Conservation (phyloP, 495 filamentous ascomycete species). For the Penicillium cosmopolitanum region DNA sequence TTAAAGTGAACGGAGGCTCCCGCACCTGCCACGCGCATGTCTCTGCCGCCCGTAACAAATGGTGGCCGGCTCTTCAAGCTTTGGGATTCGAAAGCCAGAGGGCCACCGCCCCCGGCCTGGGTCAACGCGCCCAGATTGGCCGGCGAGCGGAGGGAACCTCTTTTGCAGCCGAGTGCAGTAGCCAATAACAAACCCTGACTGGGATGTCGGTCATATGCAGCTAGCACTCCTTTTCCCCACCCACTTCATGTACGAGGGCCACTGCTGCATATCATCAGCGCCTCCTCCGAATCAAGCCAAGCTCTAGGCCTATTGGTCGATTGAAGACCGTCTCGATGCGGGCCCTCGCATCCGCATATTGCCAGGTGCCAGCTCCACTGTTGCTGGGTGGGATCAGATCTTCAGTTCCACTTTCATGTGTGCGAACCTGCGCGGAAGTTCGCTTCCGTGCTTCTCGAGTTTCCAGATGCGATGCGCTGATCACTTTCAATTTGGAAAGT, state of each 20-base stretch:
- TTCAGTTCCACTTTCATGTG: constrained; percentile 12
- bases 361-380: constrained; percentile 25
- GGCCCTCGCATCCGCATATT: constrained; percentile 37
- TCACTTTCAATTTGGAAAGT: not conserved
- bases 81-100: constrained; percentile 37
- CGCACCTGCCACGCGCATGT: constrained; percentile 41
- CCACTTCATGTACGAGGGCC: constrained; percentile 14
- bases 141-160: constrained; percentile 26
- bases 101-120: constrained; percentile 22
- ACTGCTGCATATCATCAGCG: constrained; percentile 26
- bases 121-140: constrained; percentile 39
- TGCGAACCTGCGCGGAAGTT: constrained; percentile 7
- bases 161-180: constrained; percentile 28
- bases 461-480: not conserved
- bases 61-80: constrained; percentile 26
- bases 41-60: constrained; percentile 43
- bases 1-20: constrained; percentile 44
- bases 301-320: constrained; percentile 27
- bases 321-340: constrained; percentile 22
- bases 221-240: constrained; percentile 33
- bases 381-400: not conserved
- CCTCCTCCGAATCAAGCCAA: constrained; percentile 14
- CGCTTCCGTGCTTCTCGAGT: not conserved
- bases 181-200: constrained; percentile 37
- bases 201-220: constrained; percentile 39